Base-by-base conservation (phyloP, 441 rosid genomes). In the Arabidopsis lyrata region DNA sequence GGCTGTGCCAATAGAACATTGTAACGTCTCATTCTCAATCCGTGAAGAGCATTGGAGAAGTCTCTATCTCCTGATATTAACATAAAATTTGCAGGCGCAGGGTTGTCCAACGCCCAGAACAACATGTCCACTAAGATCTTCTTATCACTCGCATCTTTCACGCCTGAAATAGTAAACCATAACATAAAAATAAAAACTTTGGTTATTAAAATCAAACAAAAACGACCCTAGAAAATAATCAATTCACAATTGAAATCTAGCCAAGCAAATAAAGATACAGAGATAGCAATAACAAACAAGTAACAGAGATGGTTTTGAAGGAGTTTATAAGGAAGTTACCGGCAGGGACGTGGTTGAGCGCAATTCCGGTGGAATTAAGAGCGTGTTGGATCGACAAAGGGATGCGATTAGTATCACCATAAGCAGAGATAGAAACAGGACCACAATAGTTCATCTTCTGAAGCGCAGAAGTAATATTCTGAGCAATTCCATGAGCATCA, bases 111-210 rank as follows among this genome's bases (percentile, higher is more conserved):
- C 0, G 99, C 97, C 97, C 97, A 92, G 47, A 91, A 89, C 68
- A 95, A 78, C 98, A 92, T 95, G 67, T 92, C 97, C 29, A 95
- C 99, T 13, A 93, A 80, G 77, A 95, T 95, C 82, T 90, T 95
- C 84, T 95, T 95, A 77, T 95, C 99, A 76, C 99, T 95, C 6
- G 99, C 98, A 85, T 95, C 97, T 83, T 86, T 94, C 35, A 84
- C 92, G 55, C 96, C 99, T 91, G 82, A 66, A 66, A 47, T 9
- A 48, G n/a, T 29, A 29, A 27, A 29, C 31, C 31, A 29, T 29
- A 29, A 20, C 27, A 16, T 5, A 4, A 6, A 14, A 42, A 4
- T 29, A 39, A 14, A 2, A 12, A 78, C 31, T 9, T 31, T 0
- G 22, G n/a, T 35, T 13, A 15, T 5, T 10, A 4, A 15, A 42